Base-by-base conservation (phyloP, 139 green algal species). In the Chlorella sorokiniana region DNA sequence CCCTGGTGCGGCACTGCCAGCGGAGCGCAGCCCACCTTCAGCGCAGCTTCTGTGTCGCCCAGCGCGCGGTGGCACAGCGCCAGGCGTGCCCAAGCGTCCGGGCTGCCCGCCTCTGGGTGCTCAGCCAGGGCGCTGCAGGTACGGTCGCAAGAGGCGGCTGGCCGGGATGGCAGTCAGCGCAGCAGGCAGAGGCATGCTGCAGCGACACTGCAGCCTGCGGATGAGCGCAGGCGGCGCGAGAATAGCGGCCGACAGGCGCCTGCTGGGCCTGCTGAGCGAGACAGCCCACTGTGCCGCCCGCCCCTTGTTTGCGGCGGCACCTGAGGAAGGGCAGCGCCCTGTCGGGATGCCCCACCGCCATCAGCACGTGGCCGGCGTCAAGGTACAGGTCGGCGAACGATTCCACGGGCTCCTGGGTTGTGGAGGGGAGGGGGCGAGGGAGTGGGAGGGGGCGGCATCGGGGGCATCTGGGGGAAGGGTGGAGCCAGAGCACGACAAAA, bases 301-400 rank as follows among this genome's bases (percentile, higher is more conserved):
- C n/a, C n/a, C n/a, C n/a, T n/a, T n/a, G n/a, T n/a, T n/a, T n/a
- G n/a, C n/a, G n/a, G n/a, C n/a, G n/a, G n/a, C 56, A 84, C 74
- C 79, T 79, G 33, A 90, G 86, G 78, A 92, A 92, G 6, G 41
- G 44, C 27, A 88, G 56, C 8, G 91, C 93, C 81, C 76, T 62
- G 31, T 69, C 76, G 40, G 74, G 64, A 56, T 86, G 73, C 9
- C 83, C 82, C n/a, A 92, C 74, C 20, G 65, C 77, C 69, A 85
- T 63, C 29, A 93, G 91, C 35, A 75, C 74, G 22, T 89, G 45
- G 23, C 79, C 92, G 18, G 90, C 92, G 2, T 90, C 84, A 14
- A 88, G 37, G 76, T 91, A 95, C 65, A 96, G 86, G 83, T 96
- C 93, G 4, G 70, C 81, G 69, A 76, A 96, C 37, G 85, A 41